These are phyloP conservation scores for Blumeriella jaapii DNA, from an alignment of 2,329 filamentous ascomycete genomes.

Conservation along the genomic window DNA sequence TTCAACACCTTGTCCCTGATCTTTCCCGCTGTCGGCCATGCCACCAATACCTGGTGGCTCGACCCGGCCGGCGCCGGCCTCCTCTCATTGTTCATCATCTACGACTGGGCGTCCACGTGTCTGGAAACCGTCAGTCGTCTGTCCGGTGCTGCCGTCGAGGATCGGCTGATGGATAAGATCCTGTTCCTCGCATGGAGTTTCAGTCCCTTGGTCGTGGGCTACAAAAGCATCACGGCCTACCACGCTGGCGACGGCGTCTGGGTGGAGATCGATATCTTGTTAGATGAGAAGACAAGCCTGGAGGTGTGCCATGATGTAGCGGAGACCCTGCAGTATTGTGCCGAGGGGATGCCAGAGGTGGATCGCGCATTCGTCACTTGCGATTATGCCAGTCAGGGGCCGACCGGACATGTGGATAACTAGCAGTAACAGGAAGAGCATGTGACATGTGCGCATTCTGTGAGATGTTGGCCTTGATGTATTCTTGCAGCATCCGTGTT, in stretches of 20 bases:
- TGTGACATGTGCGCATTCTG: too few species aligned
- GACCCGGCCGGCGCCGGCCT: constrained; percentile 47
- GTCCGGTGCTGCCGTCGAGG: constrained; percentile 41
- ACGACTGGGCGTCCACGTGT: constrained; percentile 51
- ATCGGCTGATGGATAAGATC: constrained; percentile 38
- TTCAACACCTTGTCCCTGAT: constrained; percentile 50
- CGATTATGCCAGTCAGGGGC: constrained; percentile 25
- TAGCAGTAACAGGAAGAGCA: neutral
- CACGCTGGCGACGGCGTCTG: constrained; percentile 49
- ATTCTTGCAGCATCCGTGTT: too few species aligned
- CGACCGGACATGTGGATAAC: constrained; percentile 16
- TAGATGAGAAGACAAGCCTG: constrained; percentile 39
- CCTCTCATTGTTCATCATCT: constrained; percentile 54
- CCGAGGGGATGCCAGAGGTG: constrained; percentile 33
- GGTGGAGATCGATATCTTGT: constrained; percentile 46
- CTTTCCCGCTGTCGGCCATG: constrained; percentile 46
- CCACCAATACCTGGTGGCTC: constrained; percentile 50
- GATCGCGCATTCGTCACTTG: constrained; percentile 29
- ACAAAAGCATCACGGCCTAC: constrained; percentile 41
- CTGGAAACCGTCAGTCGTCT: constrained; percentile 45
- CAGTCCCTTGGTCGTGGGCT: constrained; percentile 36
- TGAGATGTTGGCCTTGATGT: too few species aligned
- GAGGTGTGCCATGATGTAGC: constrained; percentile 42
- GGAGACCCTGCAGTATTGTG: constrained; percentile 49
- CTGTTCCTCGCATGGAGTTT: constrained; percentile 45